These are phyloP conservation scores for Claviceps pusilla DNA, from an alignment of 2,329 filamentous ascomycete genomes.

Conservation along the genomic window DNA sequence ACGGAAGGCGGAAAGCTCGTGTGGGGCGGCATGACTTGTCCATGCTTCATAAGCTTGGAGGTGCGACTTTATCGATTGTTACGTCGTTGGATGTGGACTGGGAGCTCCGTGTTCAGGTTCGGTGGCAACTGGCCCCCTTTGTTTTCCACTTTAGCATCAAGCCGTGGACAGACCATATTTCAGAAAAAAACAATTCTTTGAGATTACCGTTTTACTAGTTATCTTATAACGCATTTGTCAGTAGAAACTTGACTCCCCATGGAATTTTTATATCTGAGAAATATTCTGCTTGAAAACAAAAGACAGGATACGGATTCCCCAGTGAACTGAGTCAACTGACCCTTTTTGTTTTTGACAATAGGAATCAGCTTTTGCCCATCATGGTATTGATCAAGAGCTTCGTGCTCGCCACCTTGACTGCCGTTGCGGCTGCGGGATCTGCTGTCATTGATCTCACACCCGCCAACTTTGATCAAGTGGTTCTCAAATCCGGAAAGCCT, in stretches of 20 bases:
- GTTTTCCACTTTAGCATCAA: background rate
- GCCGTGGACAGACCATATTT: background rate
- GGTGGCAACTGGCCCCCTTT: background rate
- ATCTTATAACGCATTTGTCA: background rate
- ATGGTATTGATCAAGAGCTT: conserved; percentile 49
- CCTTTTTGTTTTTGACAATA: no score
- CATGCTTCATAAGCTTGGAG: no score
- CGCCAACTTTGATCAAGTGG: conserved; percentile 79
- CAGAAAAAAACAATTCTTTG: no score
- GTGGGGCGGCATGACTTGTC: background rate
- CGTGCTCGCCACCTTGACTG: conserved; percentile 39
- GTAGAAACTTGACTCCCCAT: background rate
- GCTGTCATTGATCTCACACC: conserved; percentile 83
- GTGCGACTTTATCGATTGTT: background rate
- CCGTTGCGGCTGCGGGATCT: conserved; percentile 51
- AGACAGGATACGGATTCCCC: no score
- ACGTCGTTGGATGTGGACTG: background rate
- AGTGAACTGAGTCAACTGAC: background rate
- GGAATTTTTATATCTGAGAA: background rate
- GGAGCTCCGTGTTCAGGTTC: background rate
- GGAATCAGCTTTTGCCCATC: conserved; percentile 10
- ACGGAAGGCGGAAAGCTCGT: background rate
- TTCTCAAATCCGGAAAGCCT: conserved; percentile 83
- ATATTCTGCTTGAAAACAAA: background rate
- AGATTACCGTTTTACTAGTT: background rate